Conservation (phyloP, 306 rosid genomes). For the Cicer chorassanicum region DNA sequence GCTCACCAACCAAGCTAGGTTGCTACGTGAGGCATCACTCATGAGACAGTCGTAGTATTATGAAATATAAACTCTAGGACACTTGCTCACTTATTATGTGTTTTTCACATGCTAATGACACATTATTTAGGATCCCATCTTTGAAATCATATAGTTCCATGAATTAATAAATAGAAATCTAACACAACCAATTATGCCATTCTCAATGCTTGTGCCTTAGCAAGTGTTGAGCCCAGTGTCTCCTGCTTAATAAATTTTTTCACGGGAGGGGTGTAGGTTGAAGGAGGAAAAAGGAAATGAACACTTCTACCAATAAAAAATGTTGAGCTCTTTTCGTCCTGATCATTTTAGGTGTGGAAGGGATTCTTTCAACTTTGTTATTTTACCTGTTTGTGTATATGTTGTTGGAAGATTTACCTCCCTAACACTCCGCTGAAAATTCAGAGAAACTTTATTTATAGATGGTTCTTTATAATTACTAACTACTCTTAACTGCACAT, state of each 20-base stretch:
- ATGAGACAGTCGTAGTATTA: neutral
- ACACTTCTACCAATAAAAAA: neutral
- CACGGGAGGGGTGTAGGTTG: neutral
- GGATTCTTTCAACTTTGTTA: neutral
- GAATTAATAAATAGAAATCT: slow-evolving; percentile 6
- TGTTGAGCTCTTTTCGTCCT: too few species aligned
- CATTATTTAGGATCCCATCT: neutral
- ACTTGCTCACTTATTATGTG: neutral
- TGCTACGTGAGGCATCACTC: neutral
- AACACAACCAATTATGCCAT: too few species aligned
- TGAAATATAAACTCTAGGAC: slow-evolving; percentile 4
- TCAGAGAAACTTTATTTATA: neutral
- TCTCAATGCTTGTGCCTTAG: too few species aligned
- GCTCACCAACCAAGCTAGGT: too few species aligned
- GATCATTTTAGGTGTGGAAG: neutral
- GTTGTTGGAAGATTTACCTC: slow-evolving; percentile 4
- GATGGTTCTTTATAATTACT: neutral
- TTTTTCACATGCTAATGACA: slow-evolving; percentile 9
- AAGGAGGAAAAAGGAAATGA: slow-evolving; percentile 14
- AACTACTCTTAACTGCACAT: neutral
- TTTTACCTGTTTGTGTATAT: neutral
- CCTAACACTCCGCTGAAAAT: slow-evolving; percentile 10
- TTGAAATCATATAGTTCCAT: neutral
- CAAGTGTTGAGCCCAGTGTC: too few species aligned
- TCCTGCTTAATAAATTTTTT: neutral